Evolutionary conservation across 768 basidiomycete species (phyloP).

Genomic region (Podaxis sp.): DNA sequence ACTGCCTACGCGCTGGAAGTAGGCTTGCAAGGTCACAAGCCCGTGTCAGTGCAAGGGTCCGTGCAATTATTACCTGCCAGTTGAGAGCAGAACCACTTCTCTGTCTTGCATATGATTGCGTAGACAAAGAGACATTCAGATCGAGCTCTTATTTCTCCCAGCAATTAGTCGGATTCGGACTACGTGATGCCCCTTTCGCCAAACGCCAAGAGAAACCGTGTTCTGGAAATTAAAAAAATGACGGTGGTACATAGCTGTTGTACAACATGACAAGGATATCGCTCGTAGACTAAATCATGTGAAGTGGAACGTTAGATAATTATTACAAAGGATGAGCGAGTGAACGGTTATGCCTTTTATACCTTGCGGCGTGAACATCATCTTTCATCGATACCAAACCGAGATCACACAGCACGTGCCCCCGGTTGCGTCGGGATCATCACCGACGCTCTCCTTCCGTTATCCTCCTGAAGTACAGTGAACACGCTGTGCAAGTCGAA

Average conservation of each 20-base stretch:
- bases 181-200: too few species aligned
- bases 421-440: background rate
- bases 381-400: background rate
- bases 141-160: background rate
- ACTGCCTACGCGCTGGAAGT: background rate
- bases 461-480: background rate
- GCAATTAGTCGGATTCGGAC: background rate
- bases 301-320: background rate
- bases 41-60: background rate
- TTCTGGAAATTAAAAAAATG: background rate
- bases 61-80: too few species aligned
- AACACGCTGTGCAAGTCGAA: slow-evolving; percentile 8
- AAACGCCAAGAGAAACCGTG: background rate
- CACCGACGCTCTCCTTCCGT: background rate
- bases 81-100: background rate
- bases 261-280: background rate
- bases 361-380: background rate
- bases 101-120: background rate
- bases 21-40: slow-evolving; percentile 1
- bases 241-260: background rate
- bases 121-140: background rate
- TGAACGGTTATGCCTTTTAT: background rate
- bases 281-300: background rate
- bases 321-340: background rate
- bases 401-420: background rate